phyloP scores from a whole-genome alignment of 768 basidiomycete species.

The Mycena vulgaris region DNA sequence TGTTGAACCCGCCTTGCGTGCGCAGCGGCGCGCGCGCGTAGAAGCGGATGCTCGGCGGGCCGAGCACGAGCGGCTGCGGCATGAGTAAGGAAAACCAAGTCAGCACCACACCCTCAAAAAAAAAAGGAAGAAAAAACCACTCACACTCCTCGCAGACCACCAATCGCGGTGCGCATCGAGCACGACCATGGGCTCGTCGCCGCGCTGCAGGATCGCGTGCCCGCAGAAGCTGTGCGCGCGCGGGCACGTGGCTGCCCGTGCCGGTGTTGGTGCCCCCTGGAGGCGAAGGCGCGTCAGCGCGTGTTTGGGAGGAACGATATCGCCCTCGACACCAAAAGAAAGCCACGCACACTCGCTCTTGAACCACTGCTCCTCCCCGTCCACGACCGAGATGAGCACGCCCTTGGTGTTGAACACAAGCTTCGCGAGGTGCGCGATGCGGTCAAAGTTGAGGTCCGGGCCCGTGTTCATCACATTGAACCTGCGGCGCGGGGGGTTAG shows the following conservation, averaged over 20 bases:
- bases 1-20: constrained; percentile 91
- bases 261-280: constrained; percentile 64
- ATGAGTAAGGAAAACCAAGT: neutral
- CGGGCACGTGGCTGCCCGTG: constrained; percentile 69
- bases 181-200: constrained; percentile 90
- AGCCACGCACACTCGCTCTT: constrained; percentile 84
- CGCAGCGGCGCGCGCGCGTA: constrained; percentile 93
- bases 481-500: constrained; percentile 62
- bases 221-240: constrained; percentile 75
- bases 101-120: neutral
- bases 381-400: constrained; percentile 87
- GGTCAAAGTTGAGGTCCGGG: constrained; percentile 91
- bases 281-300: no score
- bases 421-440: constrained; percentile 93
- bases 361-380: constrained; percentile 92
- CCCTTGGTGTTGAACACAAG: constrained; percentile 93
- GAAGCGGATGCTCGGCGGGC: constrained; percentile 81
- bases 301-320: no score
- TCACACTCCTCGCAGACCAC: constrained; percentile 89
- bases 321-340: no score
- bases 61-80: constrained; percentile 78
- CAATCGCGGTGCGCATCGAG: constrained; percentile 87
- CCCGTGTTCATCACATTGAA: constrained; percentile 94
- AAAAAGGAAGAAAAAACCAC: constrained; percentile 45
- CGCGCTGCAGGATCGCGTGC: constrained; percentile 85